Evolutionary conservation across 1,284 basidiomycete genomes (phyloP).

Genomic region (Meira nashicola): DNA sequence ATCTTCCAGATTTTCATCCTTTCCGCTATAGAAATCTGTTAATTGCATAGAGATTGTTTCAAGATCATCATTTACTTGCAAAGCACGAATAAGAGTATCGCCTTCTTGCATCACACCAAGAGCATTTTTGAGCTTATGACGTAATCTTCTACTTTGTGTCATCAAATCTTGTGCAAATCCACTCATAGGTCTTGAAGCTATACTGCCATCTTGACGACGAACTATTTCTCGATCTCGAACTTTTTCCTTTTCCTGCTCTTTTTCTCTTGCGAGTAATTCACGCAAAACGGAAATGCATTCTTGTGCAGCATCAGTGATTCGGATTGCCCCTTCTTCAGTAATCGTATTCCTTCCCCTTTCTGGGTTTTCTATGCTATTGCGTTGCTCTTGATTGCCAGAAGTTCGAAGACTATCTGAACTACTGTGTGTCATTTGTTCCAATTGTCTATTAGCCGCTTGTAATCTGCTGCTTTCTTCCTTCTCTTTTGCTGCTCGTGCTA

Average conservation of each 20-base stretch:
- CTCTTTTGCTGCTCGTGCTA: conserved; percentile 36
- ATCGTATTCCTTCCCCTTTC: conserved; percentile 5
- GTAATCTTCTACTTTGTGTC: conserved; percentile 24
- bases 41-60: conserved; percentile 24
- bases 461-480: conserved; percentile 34
- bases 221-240: conserved; percentile 6
- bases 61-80: conserved; percentile 37
- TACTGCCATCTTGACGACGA: conserved; percentile 5
- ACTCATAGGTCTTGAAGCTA: not conserved
- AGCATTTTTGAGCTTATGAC: conserved; percentile 14
- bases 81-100: conserved; percentile 12
- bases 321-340: conserved; percentile 10
- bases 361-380: too few relatives aligned
- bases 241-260: conserved; percentile 23
- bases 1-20: not conserved
- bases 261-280: conserved; percentile 31
- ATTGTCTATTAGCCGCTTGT: conserved; percentile 20
- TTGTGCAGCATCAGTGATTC: conserved; percentile 19
- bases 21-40: conserved; percentile 20
- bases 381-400: not conserved
- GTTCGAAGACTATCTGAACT: conserved; percentile 4
- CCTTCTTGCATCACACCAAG: conserved; percentile 16
- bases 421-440: conserved; percentile 17
- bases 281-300: conserved; percentile 28
- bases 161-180: conserved; percentile 36